A percentile compares a stretch with the other conserved stretches of the same genome.
These are phyloP conservation scores for Rhizopogon sp. DNA, from an alignment of 768 basidiomycete species.

Conservation along the genomic window DNA sequence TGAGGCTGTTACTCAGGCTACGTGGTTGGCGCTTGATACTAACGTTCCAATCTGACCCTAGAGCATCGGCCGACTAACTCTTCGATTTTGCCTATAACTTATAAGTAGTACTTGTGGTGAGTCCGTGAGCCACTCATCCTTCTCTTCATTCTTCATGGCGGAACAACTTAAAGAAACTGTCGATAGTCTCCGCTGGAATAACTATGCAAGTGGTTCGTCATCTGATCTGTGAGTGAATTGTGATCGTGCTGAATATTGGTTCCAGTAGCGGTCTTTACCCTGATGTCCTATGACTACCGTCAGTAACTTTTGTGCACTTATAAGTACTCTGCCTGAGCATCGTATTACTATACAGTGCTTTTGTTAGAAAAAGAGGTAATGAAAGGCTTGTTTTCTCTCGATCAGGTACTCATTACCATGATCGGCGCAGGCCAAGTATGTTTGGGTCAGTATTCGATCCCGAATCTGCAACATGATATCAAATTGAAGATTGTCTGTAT, in stretches of 20 bases:
- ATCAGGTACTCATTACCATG: neutral
- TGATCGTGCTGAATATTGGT: neutral
- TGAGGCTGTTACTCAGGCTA: no score
- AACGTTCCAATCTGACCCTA: no score
- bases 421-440: neutral
- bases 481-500: neutral
- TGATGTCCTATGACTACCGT: neutral
- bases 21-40: no score
- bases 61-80: no score
- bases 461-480: no score
- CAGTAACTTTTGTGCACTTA: neutral
- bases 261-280: neutral
- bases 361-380: neutral
- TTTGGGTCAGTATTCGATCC: neutral
- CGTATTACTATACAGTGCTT: neutral
- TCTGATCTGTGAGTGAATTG: neutral
- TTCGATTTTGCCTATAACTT: neutral
- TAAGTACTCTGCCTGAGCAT: neutral
- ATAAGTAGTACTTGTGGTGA: no score
- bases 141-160: neutral
- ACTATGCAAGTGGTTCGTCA: neutral
- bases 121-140: no score
- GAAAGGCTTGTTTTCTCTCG: neutral
- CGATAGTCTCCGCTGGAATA: neutral
- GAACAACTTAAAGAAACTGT: neutral